These are phyloP conservation scores for Hymenoscyphus infarciens DNA, from an alignment of 2,329 filamentous ascomycete genomes.

Conservation along the genomic window DNA sequence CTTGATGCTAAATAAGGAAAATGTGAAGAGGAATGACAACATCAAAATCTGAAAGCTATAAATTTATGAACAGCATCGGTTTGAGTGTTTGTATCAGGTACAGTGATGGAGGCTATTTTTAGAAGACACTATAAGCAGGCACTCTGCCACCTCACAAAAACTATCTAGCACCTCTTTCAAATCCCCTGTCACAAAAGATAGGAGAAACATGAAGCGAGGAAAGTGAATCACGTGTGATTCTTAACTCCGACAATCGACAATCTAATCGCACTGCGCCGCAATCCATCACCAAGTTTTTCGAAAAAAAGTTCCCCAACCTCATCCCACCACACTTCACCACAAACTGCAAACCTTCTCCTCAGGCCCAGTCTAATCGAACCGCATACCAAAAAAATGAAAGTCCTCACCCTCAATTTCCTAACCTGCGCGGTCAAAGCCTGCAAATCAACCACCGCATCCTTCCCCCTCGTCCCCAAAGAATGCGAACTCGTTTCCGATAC, in stretches of 20 bases:
- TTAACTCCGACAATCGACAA: not conserved
- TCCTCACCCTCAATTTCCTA: conserved; percentile 93
- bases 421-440: conserved; percentile 95
- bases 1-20: too few relatives aligned
- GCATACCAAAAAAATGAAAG: conserved; percentile 63
- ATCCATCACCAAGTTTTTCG: too few relatives aligned
- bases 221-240: not conserved
- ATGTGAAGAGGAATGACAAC: too few relatives aligned
- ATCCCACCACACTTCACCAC: too few relatives aligned
- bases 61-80: too few relatives aligned
- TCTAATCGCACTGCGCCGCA: conserved; percentile 2
- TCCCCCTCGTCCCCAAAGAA: conserved; percentile 88
- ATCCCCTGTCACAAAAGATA: not conserved
- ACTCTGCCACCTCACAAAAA: too few relatives aligned
- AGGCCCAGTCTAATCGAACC: not conserved
- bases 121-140: too few relatives aligned
- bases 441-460: conserved; percentile 75
- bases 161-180: too few relatives aligned
- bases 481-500: conserved; percentile 85
- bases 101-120: too few relatives aligned
- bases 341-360: not conserved
- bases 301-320: too few relatives aligned
- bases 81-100: too few relatives aligned
- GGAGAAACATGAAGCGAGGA: not conserved
- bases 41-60: too few relatives aligned